Evolutionary conservation across 352 stramenopile genomes (phyloP).

Genomic region (Thraustochytrium striatum): DNA sequence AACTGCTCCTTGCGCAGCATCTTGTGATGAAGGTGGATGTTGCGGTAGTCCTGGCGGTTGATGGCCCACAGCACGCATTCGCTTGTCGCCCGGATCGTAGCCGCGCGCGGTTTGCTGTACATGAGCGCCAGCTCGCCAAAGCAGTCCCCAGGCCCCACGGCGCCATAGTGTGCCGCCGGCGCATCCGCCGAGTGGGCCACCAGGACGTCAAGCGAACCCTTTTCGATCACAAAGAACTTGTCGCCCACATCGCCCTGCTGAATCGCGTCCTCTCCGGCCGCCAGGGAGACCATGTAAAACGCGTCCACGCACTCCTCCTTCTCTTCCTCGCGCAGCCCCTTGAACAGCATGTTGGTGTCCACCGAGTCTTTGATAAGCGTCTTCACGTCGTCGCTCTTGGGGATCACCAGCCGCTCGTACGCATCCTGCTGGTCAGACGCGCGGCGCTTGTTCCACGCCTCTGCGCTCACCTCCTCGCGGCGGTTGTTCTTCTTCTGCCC

Average conservation of each 20-base stretch:
- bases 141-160: slow-evolving; percentile 70
- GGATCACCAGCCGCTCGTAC: slow-evolving; percentile 47
- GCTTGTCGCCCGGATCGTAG: slow-evolving; percentile 76
- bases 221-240: slow-evolving; percentile 88
- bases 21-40: slow-evolving; percentile 58
- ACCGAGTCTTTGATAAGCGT: slow-evolving; percentile 31
- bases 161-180: slow-evolving; percentile 56
- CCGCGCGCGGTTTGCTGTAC: slow-evolving; percentile 90
- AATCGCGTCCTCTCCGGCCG: slow-evolving; percentile 55
- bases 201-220: slow-evolving; percentile 74
- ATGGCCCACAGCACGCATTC: slow-evolving; percentile 84
- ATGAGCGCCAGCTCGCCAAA: slow-evolving; percentile 95
- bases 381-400: slow-evolving; percentile 16
- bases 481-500: neutral
- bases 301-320: slow-evolving; percentile 42
- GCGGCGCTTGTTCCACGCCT: slow-evolving; percentile 42
- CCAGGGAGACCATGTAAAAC: slow-evolving; percentile 11
- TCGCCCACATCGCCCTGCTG: slow-evolving; percentile 75
- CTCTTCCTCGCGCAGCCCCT: slow-evolving; percentile 29
- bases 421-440: slow-evolving; percentile 61
- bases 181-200: slow-evolving; percentile 70
- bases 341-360: slow-evolving; percentile 48
- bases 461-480: slow-evolving; percentile 36
- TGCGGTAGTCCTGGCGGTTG: slow-evolving; percentile 65
- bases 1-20: slow-evolving; percentile 52